These are phyloP conservation scores for Fusarium fujikuroi DNA, from an alignment of 2,329 filamentous ascomycete species.

Conservation along the genomic window DNA sequence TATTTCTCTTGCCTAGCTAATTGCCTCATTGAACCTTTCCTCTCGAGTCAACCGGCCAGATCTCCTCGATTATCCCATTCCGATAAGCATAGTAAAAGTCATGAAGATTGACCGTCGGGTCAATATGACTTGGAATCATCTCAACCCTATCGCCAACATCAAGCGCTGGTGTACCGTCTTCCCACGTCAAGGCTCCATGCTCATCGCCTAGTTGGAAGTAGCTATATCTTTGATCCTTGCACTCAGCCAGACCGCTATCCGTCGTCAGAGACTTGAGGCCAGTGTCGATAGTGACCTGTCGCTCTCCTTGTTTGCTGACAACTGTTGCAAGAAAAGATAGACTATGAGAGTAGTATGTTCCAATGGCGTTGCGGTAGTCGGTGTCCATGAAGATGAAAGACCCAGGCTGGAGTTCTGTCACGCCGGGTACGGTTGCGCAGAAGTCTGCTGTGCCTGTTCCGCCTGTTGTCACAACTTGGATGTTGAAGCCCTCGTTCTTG, in stretches of 20 bases:
- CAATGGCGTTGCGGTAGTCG: constrained; percentile 64
- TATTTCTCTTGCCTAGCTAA: not conserved
- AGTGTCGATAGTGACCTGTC: constrained; percentile 32
- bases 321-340: constrained; percentile 20
- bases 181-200: constrained; percentile 29
- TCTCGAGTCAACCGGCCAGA: constrained; percentile 30
- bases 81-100: constrained; percentile 34
- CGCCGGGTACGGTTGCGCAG: constrained; percentile 59
- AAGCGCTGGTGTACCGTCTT: constrained; percentile 4
- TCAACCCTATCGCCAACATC: constrained; percentile 24
- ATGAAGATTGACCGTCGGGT: constrained; percentile 35
- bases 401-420: constrained; percentile 65
- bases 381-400: constrained; percentile 69
- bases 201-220: constrained; percentile 27
- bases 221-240: constrained; percentile 20
- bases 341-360: constrained; percentile 59
- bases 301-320: constrained; percentile 28
- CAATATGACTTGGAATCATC: constrained; percentile 39
- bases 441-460: constrained; percentile 53
- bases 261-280: constrained; percentile 31
- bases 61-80: constrained; percentile 19
- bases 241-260: constrained; percentile 31
- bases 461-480: constrained; percentile 29
- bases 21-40: constrained; percentile 25
- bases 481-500: not conserved